Percentiles rank a stretch among this genome's conserved stretches.
Conservation (phyloP, 208 protist genomes). For the Naegleria gruberi region DNA sequence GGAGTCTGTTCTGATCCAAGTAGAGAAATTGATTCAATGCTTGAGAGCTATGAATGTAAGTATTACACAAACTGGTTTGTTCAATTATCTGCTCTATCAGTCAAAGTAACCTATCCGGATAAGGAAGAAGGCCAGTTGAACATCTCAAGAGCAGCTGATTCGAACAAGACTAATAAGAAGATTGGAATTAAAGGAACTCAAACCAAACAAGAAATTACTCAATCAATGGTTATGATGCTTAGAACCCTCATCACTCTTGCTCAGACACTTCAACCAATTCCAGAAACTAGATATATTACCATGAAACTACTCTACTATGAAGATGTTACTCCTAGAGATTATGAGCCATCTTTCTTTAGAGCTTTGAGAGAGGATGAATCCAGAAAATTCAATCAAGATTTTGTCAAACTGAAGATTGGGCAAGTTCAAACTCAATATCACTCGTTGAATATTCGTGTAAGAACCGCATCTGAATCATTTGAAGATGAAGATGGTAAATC, state of each 20-base stretch:
- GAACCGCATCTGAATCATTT: background rate
- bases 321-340: slow-evolving; percentile 22
- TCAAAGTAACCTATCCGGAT: slow-evolving; percentile 23
- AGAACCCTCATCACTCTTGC: slow-evolving; percentile 26
- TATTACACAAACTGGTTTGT: background rate
- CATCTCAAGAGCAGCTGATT: background rate
- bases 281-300: slow-evolving; percentile 23
- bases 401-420: background rate
- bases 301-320: slow-evolving; percentile 28
- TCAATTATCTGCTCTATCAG: background rate
- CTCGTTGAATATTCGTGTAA: background rate
- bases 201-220: slow-evolving; percentile 24
- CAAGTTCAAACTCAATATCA: background rate
- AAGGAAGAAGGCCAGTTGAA: background rate
- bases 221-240: slow-evolving; percentile 29
- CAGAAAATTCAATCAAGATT: background rate
- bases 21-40: background rate
- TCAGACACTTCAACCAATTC: slow-evolving; percentile 26
- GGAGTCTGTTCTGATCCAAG: slow-evolving; percentile 15
- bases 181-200: background rate
- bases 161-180: background rate
- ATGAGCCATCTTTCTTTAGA: slow-evolving; percentile 26
- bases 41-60: slow-evolving; percentile 31
- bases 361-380: slow-evolving; percentile 7
- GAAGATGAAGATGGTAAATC: background rate